Evolutionary conservation across 164 flowering plant genomes (phyloP).

Genomic region (Amborella trichopoda): DNA sequence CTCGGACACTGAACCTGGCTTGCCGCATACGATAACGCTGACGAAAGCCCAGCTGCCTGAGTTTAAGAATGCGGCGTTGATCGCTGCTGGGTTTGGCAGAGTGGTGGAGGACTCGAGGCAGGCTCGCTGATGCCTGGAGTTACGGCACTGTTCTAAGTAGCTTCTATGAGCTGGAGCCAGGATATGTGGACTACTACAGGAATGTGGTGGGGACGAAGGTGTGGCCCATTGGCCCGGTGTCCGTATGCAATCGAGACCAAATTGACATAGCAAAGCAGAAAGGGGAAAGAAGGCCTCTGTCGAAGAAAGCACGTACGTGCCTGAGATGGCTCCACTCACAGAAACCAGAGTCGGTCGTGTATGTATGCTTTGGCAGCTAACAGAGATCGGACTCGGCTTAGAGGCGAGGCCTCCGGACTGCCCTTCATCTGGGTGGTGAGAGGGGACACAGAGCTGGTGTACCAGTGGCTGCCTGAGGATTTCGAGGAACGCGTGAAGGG

Average conservation of each 20-base stretch:
- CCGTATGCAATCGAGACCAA: slow-evolving; percentile 14
- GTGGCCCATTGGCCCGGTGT: slow-evolving; percentile 30
- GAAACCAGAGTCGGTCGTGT: slow-evolving; percentile 23
- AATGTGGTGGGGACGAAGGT: slow-evolving; percentile 9
- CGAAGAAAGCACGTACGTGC: slow-evolving; percentile 19
- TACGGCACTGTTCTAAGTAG: slow-evolving; percentile 26
- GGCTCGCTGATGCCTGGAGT: slow-evolving; percentile 12
- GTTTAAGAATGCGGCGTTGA: slow-evolving; percentile 10
- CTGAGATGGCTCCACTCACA: slow-evolving; percentile 24
- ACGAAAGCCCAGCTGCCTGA: background rate
- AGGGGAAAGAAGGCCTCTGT: slow-evolving; percentile 15
- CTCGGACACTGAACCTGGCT: slow-evolving; percentile 24
- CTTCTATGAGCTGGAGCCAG: slow-evolving; percentile 34
- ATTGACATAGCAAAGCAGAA: slow-evolving; percentile 9
- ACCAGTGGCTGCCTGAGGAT: slow-evolving; percentile 2
- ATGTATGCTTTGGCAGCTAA: slow-evolving; percentile 10
- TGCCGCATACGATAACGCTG: slow-evolving; percentile 19
- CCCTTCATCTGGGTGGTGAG: slow-evolving; percentile 7
- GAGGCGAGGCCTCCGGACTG: slow-evolving; percentile 4
- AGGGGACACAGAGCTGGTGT: background rate
- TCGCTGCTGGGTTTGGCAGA: slow-evolving; percentile 19
- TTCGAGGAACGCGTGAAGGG: slow-evolving; percentile 11
- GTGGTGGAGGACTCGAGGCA: slow-evolving; percentile 7
- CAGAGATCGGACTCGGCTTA: slow-evolving; percentile 7
- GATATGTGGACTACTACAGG: slow-evolving; percentile 17